Base-by-base conservation (phyloP, 768 basidiomycete genomes). In the Suillus spraguei region DNA sequence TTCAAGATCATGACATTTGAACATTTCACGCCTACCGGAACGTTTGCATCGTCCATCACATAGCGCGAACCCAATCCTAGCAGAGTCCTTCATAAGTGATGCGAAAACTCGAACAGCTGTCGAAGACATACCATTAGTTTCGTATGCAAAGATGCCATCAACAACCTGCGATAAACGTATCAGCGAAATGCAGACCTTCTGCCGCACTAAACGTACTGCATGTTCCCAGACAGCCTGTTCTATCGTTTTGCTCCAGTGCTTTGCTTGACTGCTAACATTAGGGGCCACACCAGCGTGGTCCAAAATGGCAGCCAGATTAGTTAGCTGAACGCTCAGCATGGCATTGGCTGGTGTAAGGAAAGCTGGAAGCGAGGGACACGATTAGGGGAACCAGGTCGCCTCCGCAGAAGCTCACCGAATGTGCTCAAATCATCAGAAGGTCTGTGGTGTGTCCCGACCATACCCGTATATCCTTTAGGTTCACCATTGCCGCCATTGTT, bases 1-100 rank as follows among this genome's bases (percentile, higher is more conserved):
- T 52, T 24, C 35, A 50, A 64, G 53, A 47, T 5, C 28, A 24
- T 42, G 41, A 4, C 28, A 9, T 41, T 17, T 20, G 4, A 42
- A 4, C 33, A 9, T 41, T 17, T 20, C 3, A 42, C 5, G 72
- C 87, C 68, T 72, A 91, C 90, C 5, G 91, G 91, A 49, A 93
- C 91, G 66, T 93, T 93, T 7, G 91, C 91, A 67, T 93, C 91
- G 67, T 92, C 91, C 91, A 92, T 92, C 22, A 91, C 84, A 72
- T 91, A 91, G 62, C 85, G 78, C 11, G 86, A 83, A 39, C 91
- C 89, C 58, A 89, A 82, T 9, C 90, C 87, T 87, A 64, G 16
- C 35, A 38, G 22, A 60, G 16, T 16, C 39, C 20, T 61, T 55
- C 59, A 53, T 52, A 22, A 53, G 20, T 33, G 32, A 33, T 49